A percentile compares a stretch with the other conserved stretches of the same genome.
phyloP scores from a whole-genome alignment of 2,329 filamentous ascomycete genomes.

The Tolypocladium pustulatum region DNA sequence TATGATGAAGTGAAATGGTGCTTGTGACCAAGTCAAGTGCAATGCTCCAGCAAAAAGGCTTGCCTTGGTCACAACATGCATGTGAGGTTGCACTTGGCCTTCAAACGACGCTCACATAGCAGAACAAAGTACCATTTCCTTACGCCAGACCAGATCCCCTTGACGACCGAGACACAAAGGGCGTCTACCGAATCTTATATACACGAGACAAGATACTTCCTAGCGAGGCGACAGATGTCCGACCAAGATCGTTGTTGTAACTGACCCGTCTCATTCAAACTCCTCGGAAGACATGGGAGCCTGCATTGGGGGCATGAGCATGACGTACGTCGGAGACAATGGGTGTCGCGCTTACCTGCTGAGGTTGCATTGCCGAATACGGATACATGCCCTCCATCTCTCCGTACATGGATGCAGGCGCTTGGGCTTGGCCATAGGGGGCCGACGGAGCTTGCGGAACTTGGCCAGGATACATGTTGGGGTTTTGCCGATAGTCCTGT shows the following conservation, averaged over 20 bases:
- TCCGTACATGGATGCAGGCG: conserved; percentile 59
- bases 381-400: conserved; percentile 78
- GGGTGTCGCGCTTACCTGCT: conserved; percentile 53
- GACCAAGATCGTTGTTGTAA: not conserved
- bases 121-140: conserved; percentile 2
- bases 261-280: conserved; percentile 19
- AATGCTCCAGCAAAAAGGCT: not conserved
- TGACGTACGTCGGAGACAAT: not conserved
- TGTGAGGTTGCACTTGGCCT: not conserved
- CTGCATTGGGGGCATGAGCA: conserved; percentile 15
- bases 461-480: conserved; percentile 71
- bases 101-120: not conserved
- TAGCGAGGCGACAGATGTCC: not conserved
- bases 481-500: conserved; percentile 69
- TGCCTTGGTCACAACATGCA: not conserved
- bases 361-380: conserved; percentile 69
- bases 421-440: conserved; percentile 67
- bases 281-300: conserved; percentile 34
- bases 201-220: conserved; percentile 2
- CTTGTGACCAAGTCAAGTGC: not conserved
- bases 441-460: conserved; percentile 63
- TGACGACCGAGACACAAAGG: not conserved
- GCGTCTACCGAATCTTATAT: conserved; percentile 4
- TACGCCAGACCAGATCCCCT: conserved; percentile 8
- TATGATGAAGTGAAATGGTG: conserved; percentile 32